Evolutionary conservation across 2,329 filamentous ascomycete genomes (phyloP), one percentile per base, ranked within the genome.

Genomic region (Epichloe festucae): DNA sequence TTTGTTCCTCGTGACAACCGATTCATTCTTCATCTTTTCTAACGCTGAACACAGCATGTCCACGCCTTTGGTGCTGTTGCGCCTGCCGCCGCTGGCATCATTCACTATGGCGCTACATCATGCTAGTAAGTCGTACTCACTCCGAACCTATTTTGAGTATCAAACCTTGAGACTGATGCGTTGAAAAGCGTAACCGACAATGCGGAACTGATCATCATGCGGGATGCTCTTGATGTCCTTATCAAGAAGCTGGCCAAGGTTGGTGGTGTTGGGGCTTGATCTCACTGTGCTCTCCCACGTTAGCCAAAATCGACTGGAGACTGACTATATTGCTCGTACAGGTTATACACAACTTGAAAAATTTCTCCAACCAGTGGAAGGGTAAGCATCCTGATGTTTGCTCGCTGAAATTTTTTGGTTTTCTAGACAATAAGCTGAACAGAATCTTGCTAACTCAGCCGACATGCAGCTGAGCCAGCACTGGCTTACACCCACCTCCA

Each of bases 401-500:
- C 31, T 31, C 27, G 34, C 15, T 10, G 21, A 31, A 43, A n/a
- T 36, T 3, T 17, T 17, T 4, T 27, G 0, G 14, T 14, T 12
- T 6, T 27, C 27, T 8, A 27, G 43, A 5, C 27, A 45, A 42
- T 1, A 23, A 40, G n/a, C 11, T 51, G 31, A 17, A 15, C 27
- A 40, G 34, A 14, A 36, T 36, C 31, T 36, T 50, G 31, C 44
- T 48, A 31, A 44, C 48, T 34, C 39, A 8, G 21, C 27, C 19
- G 19, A 5, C 45, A 48, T 39, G 3, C 38, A 53, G 58, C 56
- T 52, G 70, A 84, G 57, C 84, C 87, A 2, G 84, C 83, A 27
- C 76, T 93, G 4, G 85, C 79, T 6, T 93, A 85, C 69, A 94
- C 88, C 7, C 86, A 91, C 66, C 74, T 81, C 45, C 82, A 87